Evolutionary conservation across 1,284 basidiomycete genomes (phyloP).

Genomic region (Kwoniella shivajii): DNA sequence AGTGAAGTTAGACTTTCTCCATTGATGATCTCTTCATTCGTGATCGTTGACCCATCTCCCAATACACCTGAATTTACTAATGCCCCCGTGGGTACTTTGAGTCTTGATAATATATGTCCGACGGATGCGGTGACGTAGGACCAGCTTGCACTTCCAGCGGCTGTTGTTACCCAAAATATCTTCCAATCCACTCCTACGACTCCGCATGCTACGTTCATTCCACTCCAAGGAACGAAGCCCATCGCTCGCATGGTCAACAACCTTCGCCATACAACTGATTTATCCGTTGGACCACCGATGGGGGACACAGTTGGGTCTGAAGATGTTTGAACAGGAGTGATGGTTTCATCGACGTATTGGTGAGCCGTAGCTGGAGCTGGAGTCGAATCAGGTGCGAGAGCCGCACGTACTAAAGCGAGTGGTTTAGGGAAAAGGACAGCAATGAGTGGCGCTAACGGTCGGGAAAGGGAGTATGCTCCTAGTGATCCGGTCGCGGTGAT

Average conservation of each 20-base stretch:
- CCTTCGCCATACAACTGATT: constrained; percentile 71
- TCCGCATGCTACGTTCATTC: constrained; percentile 90
- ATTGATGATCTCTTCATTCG: constrained; percentile 6
- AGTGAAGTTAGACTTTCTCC: constrained; percentile 52
- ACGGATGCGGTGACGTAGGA: constrained; percentile 54
- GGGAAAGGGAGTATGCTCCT: constrained; percentile 73
- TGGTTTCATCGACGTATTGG: constrained; percentile 35
- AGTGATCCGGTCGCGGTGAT: constrained; percentile 84
- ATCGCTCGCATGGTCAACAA: constrained; percentile 80
- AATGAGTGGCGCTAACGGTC: constrained; percentile 80
- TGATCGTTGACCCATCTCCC: constrained; percentile 9
- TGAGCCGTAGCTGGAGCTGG: constrained; percentile 20
- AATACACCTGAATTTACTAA: constrained; percentile 4
- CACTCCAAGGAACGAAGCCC: constrained; percentile 90
- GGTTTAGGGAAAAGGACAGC: constrained; percentile 77
- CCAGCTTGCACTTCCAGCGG: constrained; percentile 85
- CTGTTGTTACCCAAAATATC: constrained; percentile 73
- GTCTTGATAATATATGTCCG: constrained; percentile 50
- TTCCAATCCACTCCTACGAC: constrained; percentile 83
- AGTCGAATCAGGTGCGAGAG: constrained; percentile 42
- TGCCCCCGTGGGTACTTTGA: constrained; percentile 36
- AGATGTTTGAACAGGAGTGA: constrained; percentile 46
- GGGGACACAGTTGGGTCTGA: constrained; percentile 31
- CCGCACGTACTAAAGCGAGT: constrained; percentile 64
- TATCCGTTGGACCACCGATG: constrained; percentile 29